Evolutionary conservation across 345 rosid species (phyloP).

Genomic region (Syzygium oleosum): DNA sequence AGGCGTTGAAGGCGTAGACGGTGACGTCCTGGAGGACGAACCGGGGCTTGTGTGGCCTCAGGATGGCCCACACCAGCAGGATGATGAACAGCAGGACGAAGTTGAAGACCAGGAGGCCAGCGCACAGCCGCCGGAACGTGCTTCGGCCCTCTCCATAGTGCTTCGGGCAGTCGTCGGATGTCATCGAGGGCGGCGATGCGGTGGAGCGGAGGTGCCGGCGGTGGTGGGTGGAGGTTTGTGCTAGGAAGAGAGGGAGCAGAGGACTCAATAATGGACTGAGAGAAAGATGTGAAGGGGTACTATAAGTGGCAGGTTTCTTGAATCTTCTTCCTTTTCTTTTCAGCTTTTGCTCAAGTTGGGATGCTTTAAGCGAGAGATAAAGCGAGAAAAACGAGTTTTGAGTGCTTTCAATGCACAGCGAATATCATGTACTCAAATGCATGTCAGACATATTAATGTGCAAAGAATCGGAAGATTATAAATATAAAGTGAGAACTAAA

Average conservation of each 20-base stretch:
- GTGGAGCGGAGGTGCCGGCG: background rate
- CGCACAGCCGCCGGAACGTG: background rate
- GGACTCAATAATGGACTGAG: background rate
- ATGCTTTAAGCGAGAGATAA: background rate
- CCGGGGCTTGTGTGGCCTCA: conserved; percentile 14
- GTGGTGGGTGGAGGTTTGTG: background rate
- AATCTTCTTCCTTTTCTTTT: background rate
- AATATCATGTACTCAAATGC: background rate
- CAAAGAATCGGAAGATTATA: background rate
- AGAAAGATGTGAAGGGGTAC: background rate
- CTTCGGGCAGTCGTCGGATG: background rate
- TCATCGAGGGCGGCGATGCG: background rate
- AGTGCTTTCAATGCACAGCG: background rate
- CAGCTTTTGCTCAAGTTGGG: background rate
- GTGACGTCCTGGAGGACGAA: conserved; percentile 23
- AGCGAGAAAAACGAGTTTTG: background rate
- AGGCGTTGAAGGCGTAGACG: conserved; percentile 20
- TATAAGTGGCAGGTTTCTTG: background rate
- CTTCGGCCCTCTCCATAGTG: background rate
- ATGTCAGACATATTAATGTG: background rate
- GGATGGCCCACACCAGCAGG: conserved; percentile 10
- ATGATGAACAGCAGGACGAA: conserved; percentile 7
- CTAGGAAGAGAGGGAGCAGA: background rate
- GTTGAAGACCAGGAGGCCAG: conserved; percentile 3
- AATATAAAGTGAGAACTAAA: background rate